phyloP scores from a whole-genome alignment of 192 early-diverging fungal species.

The Spinellus fusiger region DNA sequence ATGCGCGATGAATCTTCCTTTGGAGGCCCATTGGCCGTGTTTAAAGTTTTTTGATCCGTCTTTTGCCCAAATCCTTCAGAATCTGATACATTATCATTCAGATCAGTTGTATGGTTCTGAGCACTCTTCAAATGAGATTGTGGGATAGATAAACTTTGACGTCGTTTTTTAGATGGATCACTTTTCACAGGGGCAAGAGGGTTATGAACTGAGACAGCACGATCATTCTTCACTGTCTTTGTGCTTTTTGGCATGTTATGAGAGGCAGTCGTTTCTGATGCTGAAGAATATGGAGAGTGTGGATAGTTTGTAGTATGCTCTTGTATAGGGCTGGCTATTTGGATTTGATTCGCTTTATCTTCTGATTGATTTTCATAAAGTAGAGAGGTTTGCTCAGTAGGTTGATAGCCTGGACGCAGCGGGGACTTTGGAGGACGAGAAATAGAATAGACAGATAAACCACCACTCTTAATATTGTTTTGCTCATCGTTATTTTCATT shows the following conservation, averaged over 20 bases:
- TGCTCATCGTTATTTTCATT: neutral
- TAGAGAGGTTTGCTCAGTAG: neutral
- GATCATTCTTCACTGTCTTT: neutral
- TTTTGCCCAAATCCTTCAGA: slow-evolving; percentile 12
- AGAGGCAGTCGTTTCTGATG: neutral
- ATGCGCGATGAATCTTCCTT: slow-evolving; percentile 14
- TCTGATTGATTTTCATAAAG: neutral
- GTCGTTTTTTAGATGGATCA: neutral
- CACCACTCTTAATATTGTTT: neutral
- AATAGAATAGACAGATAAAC: neutral
- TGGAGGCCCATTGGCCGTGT: slow-evolving; percentile 12
- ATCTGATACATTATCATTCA: neutral
- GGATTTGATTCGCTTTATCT: neutral
- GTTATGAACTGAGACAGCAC: neutral
- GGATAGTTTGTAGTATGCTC: neutral
- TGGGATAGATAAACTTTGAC: neutral
- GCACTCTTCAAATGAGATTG: neutral
- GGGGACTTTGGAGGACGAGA: slow-evolving; percentile 24
- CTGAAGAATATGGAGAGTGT: neutral
- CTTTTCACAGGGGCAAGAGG: neutral
- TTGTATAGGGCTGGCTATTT: neutral
- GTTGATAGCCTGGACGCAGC: neutral
- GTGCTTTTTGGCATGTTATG: neutral
- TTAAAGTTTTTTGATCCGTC: slow-evolving; percentile 10
- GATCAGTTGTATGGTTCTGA: neutral